These are phyloP conservation scores for Zygoascus meyerae DNA, from an alignment of 1,139 yeast genomes.

Conservation along the genomic window DNA sequence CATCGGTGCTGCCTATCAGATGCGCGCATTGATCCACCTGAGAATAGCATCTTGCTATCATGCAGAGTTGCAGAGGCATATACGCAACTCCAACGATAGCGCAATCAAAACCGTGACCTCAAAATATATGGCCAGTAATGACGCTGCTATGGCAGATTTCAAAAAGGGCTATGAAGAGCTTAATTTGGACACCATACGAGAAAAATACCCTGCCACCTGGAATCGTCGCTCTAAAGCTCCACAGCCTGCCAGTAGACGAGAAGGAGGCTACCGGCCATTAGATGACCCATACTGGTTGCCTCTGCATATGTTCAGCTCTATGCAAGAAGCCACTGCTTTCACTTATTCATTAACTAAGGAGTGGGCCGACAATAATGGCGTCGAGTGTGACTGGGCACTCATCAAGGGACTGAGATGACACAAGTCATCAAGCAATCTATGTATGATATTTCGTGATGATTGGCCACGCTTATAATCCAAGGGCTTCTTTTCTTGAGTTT, in stretches of 20 bases:
- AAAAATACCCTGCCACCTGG: conserved; percentile 33
- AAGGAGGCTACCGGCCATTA: conserved; percentile 32
- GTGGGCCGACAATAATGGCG: conserved; percentile 30
- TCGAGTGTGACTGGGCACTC: conserved; percentile 27
- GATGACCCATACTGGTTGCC: conserved; percentile 36
- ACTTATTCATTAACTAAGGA: conserved; percentile 32
- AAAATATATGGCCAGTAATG: conserved; percentile 16
- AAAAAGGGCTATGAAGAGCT: conserved; percentile 29
- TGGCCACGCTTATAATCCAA: neutral
- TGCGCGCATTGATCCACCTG: conserved; percentile 34
- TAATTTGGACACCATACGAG: conserved; percentile 23
- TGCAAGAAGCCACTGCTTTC: conserved; percentile 40
- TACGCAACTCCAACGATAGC: neutral
- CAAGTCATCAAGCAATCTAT: neutral
- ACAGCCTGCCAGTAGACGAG: conserved; percentile 21
- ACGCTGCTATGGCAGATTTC: conserved; percentile 31
- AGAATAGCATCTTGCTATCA: conserved; percentile 26
- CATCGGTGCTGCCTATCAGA: conserved; percentile 33
- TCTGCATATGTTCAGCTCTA: conserved; percentile 34
- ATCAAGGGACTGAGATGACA: conserved; percentile 18
- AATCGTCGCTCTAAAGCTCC: conserved; percentile 17
- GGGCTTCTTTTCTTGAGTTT: neutral
- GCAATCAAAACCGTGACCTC: neutral
- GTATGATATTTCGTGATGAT: neutral
- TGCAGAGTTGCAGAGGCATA: conserved; percentile 11